These are phyloP conservation scores for Lasiosphaeria miniovina DNA, from an alignment of 495 filamentous ascomycete species.

Conservation along the genomic window DNA sequence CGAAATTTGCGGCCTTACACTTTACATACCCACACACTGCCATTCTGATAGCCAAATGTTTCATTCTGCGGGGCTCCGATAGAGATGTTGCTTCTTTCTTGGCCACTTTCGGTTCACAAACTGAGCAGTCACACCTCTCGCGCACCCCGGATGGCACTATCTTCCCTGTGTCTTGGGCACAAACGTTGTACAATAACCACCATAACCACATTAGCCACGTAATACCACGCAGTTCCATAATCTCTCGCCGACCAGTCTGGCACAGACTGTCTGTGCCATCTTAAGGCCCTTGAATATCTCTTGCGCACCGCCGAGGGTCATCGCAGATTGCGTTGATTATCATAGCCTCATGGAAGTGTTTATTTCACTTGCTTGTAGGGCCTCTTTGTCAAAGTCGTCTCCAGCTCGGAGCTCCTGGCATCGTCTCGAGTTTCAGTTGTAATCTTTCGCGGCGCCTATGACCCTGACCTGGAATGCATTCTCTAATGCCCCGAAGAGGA, in stretches of 20 bases:
- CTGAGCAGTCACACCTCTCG: not conserved
- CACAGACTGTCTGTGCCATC: slow-evolving; percentile 2
- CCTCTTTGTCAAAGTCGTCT: not conserved
- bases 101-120: too few species aligned
- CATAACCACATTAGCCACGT: too few species aligned
- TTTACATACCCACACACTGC: too few species aligned
- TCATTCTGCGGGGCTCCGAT: too few species aligned
- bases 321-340: not conserved
- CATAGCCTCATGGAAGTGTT: not conserved
- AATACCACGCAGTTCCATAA: not conserved
- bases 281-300: not conserved
- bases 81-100: too few species aligned
- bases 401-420: not conserved
- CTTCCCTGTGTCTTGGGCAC: not conserved
- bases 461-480: not conserved
- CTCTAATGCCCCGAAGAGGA: not conserved
- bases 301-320: not conserved
- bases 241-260: slow-evolving; percentile 1
- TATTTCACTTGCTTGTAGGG: not conserved
- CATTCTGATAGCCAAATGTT: too few species aligned
- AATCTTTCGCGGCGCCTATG: not conserved
- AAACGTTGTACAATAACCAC: slow-evolving; percentile 5
- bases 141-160: slow-evolving; percentile 10
- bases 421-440: not conserved
- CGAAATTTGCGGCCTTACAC: too few species aligned